These are phyloP conservation scores for Quercus variabilis DNA, from an alignment of 306 rosid species.

Conservation along the genomic window DNA sequence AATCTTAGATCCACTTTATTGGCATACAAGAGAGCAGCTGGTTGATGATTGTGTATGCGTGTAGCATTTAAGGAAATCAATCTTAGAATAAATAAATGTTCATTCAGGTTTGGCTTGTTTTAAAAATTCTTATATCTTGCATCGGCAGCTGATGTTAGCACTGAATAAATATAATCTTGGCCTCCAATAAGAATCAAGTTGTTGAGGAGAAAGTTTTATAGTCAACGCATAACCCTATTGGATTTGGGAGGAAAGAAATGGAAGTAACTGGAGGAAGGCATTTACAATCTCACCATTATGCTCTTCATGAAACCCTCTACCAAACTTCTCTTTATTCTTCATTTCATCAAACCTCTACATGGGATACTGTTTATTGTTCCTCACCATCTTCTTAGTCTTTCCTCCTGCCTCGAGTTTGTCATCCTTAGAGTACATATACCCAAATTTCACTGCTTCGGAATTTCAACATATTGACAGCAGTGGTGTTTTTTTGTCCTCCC, in stretches of 20 bases:
- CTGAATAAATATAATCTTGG: slow-evolving; percentile 24
- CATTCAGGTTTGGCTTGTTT: slow-evolving; percentile 5
- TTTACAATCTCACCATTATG: slow-evolving; percentile 21
- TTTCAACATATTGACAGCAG: slow-evolving; percentile 32
- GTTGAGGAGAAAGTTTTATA: slow-evolving; percentile 39
- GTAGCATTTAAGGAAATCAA: slow-evolving; percentile 5
- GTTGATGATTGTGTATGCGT: slow-evolving; percentile 24
- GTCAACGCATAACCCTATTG: slow-evolving; percentile 35
- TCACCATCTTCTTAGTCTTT: slow-evolving; percentile 27
- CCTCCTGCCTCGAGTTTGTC: slow-evolving; percentile 34
- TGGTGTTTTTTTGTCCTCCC: slow-evolving; percentile 70
- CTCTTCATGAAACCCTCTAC: slow-evolving; percentile 18
- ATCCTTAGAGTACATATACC: slow-evolving; percentile 41
- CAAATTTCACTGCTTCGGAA: slow-evolving; percentile 60
- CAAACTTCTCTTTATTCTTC: background rate
- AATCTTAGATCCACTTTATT: slow-evolving; percentile 12
- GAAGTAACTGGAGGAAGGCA: slow-evolving; percentile 29
- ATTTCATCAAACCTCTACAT: slow-evolving; percentile 44
- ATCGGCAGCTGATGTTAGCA: slow-evolving; percentile 27
- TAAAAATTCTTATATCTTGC: slow-evolving; percentile 24
- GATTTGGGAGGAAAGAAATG: slow-evolving; percentile 24
- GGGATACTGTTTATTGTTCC: slow-evolving; percentile 41
- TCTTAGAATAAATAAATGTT: slow-evolving; percentile 15
- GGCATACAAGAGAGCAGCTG: slow-evolving; percentile 4
- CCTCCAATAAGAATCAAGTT: slow-evolving; percentile 35